phyloP scores from a whole-genome alignment of 768 basidiomycete species.

The Mycena venus region DNA sequence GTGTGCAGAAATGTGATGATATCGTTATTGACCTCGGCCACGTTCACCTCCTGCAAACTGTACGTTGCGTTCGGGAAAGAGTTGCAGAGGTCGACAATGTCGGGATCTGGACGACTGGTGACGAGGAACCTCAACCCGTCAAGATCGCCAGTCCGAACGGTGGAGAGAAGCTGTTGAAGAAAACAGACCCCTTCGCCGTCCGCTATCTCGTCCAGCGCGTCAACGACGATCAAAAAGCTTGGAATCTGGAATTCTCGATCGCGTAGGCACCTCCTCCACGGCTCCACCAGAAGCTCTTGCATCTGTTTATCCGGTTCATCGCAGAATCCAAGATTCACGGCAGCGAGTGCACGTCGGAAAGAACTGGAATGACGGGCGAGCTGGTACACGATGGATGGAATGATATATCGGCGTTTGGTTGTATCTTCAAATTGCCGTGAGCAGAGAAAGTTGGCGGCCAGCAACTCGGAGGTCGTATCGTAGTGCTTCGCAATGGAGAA shows the following conservation, averaged over 20 bases:
- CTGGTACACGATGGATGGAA: conserved; percentile 14
- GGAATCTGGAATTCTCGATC: not conserved
- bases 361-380: conserved; percentile 32
- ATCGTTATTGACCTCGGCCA: not conserved
- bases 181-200: conserved; percentile 28
- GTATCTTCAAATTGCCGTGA: conserved; percentile 43
- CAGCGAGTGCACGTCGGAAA: conserved; percentile 34
- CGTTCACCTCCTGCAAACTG: not conserved
- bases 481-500: conserved; percentile 37
- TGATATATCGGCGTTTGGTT: not conserved
- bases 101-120: conserved; percentile 37
- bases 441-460: conserved; percentile 46
- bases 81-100: conserved; percentile 26
- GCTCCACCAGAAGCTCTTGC: conserved; percentile 34
- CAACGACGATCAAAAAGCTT: conserved; percentile 37
- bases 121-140: conserved; percentile 38
- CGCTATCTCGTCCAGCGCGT: conserved; percentile 43
- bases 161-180: conserved; percentile 22
- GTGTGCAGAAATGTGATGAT: not conserved
- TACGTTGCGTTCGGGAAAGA: not conserved
- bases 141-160: not conserved
- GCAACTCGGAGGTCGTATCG: conserved; percentile 19
- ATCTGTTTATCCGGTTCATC: conserved; percentile 27
- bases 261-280: conserved; percentile 31
- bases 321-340: conserved; percentile 11